These are phyloP conservation scores for Trichosporon faecale DNA, from an alignment of 1,284 basidiomycete genomes.

Conservation along the genomic window DNA sequence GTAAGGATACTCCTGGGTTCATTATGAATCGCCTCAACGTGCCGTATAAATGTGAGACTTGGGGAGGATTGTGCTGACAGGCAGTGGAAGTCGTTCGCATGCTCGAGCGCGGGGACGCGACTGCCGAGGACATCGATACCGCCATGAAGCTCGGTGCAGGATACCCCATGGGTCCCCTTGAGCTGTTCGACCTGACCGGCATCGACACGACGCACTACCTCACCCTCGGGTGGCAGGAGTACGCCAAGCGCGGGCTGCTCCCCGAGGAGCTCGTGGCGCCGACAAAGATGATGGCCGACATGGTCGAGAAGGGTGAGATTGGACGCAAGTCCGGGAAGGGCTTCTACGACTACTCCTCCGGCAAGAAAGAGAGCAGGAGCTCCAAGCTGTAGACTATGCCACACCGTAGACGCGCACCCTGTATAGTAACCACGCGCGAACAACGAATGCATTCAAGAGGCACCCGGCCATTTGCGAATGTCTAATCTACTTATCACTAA, in stretches of 20 bases:
- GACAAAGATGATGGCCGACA: slow-evolving; percentile 54
- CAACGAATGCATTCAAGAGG: slow-evolving; percentile 16
- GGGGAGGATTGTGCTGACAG: background rate
- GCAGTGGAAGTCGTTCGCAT: slow-evolving; percentile 60
- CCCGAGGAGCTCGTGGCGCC: slow-evolving; percentile 54
- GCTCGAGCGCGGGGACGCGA: slow-evolving; percentile 60
- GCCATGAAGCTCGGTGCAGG: slow-evolving; percentile 62
- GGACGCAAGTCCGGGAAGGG: slow-evolving; percentile 57
- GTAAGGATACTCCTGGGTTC: slow-evolving; percentile 57
- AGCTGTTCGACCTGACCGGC: slow-evolving; percentile 58
- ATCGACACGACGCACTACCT: slow-evolving; percentile 42
- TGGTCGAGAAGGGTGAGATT: slow-evolving; percentile 57
- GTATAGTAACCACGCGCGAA: background rate
- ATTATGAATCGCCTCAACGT: background rate
- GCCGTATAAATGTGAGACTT: background rate
- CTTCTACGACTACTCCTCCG: slow-evolving; percentile 49
- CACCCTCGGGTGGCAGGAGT: slow-evolving; percentile 57
- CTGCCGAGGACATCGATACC: slow-evolving; percentile 58
- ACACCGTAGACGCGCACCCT: too few relatives aligned
- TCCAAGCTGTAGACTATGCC: too few relatives aligned
- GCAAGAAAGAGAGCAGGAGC: too few relatives aligned
- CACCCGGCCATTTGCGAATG: slow-evolving; percentile 13
- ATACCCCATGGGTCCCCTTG: slow-evolving; percentile 55
- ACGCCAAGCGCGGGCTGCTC: slow-evolving; percentile 53
- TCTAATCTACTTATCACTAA: slow-evolving; percentile 10